Conservation (phyloP, 2,329 filamentous ascomycete species). For the Colletotrichum aenigma region DNA sequence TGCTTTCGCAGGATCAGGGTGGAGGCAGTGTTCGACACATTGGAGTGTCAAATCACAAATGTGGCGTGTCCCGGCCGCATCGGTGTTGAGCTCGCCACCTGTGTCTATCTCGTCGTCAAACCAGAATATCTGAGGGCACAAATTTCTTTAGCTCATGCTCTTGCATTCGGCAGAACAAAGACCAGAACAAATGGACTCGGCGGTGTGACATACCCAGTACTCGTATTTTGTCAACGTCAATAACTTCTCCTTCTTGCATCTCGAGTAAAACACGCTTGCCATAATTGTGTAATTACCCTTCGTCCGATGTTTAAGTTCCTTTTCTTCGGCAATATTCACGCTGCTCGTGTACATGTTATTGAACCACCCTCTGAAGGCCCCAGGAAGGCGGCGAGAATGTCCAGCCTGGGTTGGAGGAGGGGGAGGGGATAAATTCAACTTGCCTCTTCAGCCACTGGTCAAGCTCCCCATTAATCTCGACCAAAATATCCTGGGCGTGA, state of each 20-base stretch:
- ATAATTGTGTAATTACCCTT: not conserved
- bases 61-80: not conserved
- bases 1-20: not conserved
- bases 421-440: not conserved
- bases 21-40: not conserved
- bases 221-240: not conserved
- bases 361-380: not conserved
- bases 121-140: not conserved
- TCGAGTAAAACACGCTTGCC: not conserved
- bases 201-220: not conserved
- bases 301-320: not conserved
- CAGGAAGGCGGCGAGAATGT: not conserved
- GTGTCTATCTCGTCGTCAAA: not conserved
- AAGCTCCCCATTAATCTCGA: not conserved
- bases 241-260: not conserved
- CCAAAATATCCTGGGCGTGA: not conserved
- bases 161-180: accelerated
- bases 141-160: not conserved
- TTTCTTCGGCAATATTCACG: not conserved
- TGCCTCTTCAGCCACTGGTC: not conserved
- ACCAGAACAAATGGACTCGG: not conserved
- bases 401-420: not conserved
- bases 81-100: not conserved
- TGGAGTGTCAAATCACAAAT: not conserved
- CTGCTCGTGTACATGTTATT: not conserved